A percentile compares a stretch with the other conserved stretches of the same genome.
Evolutionary conservation across 257 asterid species (phyloP).

Genomic region (Solanum infundibuliforme): DNA sequence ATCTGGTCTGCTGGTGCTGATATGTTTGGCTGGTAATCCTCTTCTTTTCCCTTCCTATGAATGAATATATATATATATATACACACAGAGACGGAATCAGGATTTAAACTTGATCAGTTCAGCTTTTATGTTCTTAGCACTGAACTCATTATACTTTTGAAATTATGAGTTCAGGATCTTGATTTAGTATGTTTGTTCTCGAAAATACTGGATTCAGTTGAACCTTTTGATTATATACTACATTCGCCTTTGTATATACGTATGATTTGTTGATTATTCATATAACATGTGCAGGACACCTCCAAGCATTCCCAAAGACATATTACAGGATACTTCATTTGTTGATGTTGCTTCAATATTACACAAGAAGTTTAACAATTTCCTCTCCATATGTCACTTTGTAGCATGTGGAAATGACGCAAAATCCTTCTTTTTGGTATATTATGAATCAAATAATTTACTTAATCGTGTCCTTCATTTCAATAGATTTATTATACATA

Average conservation of each 20-base stretch:
- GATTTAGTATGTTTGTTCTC: neutral
- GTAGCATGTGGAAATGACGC: constrained; percentile 44
- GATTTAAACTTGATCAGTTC: neutral
- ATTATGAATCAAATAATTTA: neutral
- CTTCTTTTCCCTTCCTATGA: neutral
- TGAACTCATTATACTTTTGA: neutral
- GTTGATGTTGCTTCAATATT: constrained; percentile 15
- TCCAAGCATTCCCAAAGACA: constrained; percentile 26
- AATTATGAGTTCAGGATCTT: neutral
- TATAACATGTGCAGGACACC: constrained; percentile 30
- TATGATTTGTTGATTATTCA: neutral
- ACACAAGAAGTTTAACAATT: constrained; percentile 23
- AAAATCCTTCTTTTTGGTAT: constrained; percentile 38
- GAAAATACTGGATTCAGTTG: neutral
- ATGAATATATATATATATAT: neutral
- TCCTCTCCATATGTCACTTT: constrained; percentile 12
- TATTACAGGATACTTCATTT: constrained; percentile 22
- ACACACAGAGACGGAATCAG: neutral
- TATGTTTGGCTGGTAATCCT: constrained; percentile 30
- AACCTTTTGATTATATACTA: neutral
- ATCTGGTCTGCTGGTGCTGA: constrained; percentile 40
- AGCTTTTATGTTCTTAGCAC: neutral
- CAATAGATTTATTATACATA: neutral
- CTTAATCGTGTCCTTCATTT: neutral
- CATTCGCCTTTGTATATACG: neutral